A percentile compares a stretch with the other conserved stretches of the same genome.
phyloP scores from a whole-genome alignment of 2,329 filamentous ascomycete species.

The Colletotrichum phormii region DNA sequence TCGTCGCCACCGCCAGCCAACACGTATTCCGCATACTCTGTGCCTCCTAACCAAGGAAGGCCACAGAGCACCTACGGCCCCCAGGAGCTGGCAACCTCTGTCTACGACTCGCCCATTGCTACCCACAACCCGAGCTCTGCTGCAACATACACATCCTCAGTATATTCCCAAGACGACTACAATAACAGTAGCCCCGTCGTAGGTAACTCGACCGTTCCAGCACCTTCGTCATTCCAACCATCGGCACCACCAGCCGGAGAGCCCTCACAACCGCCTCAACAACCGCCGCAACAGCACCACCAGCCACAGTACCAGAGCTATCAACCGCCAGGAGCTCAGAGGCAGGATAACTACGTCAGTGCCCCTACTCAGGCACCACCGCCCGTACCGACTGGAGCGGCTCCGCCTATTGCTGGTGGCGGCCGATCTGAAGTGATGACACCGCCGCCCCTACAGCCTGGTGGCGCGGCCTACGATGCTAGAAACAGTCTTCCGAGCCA shows the following conservation, averaged over 20 bases:
- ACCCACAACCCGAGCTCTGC: constrained; percentile 59
- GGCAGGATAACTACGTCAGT: constrained; percentile 46
- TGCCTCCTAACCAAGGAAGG: constrained; percentile 59
- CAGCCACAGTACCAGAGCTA: constrained; percentile 57
- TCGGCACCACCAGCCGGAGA: constrained; percentile 37
- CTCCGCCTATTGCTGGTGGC: constrained; percentile 53
- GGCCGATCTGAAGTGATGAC: constrained; percentile 38
- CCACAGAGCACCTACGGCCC: constrained; percentile 78
- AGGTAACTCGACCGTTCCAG: constrained; percentile 44
- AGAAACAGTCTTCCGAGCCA: constrained; percentile 64
- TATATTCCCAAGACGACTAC: constrained; percentile 64
- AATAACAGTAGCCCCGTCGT: constrained; percentile 48
- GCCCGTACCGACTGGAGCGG: constrained; percentile 49
- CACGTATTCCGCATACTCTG: constrained; percentile 62
- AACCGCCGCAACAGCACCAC: constrained; percentile 45
- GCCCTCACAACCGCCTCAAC: constrained; percentile 40
- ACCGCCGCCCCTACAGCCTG: constrained; percentile 57
- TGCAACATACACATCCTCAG: constrained; percentile 58
- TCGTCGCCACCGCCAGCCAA: constrained; percentile 62
- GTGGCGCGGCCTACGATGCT: constrained; percentile 60
- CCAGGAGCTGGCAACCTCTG: constrained; percentile 82
- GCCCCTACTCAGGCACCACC: constrained; percentile 43
- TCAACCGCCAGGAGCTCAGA: constrained; percentile 46
- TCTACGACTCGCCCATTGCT: constrained; percentile 79
- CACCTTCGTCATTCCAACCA: constrained; percentile 39